A percentile compares a stretch with the other conserved stretches of the same genome.
Evolutionary conservation across 1,139 yeast species (phyloP).

Genomic region (Magnusiomyces clavatus): DNA sequence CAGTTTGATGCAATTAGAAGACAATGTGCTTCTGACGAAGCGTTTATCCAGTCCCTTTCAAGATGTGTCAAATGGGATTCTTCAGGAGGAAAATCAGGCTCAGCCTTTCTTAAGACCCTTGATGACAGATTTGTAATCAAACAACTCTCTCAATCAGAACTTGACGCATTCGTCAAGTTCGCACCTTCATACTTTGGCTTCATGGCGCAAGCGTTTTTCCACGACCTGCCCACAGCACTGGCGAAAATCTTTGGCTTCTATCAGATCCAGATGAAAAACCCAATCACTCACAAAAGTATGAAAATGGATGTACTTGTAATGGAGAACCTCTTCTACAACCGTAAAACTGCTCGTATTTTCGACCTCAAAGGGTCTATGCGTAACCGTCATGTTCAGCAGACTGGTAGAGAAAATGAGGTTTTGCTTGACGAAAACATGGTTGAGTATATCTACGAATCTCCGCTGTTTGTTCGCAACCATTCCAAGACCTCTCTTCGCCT

Average conservation of each 20-base stretch:
- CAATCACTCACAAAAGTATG: conserved; percentile 64
- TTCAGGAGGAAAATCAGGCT: conserved; percentile 94
- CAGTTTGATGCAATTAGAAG: conserved; percentile 91
- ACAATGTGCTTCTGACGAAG: conserved; percentile 70
- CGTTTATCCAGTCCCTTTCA: conserved; percentile 80
- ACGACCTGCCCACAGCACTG: conserved; percentile 86
- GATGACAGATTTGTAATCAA: conserved; percentile 88
- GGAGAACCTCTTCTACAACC: conserved; percentile 89
- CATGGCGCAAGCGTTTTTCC: conserved; percentile 91
- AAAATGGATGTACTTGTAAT: conserved; percentile 89
- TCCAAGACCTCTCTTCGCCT: conserved; percentile 80
- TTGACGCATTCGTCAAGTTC: conserved; percentile 88
- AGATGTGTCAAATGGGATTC: conserved; percentile 95
- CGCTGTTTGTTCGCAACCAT: conserved; percentile 87
- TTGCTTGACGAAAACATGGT: conserved; percentile 96
- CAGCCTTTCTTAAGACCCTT: conserved; percentile 78
- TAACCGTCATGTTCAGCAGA: conserved; percentile 91
- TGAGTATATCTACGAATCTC: conserved; percentile 93
- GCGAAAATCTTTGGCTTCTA: conserved; percentile 95
- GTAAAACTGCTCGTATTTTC: conserved; percentile 77
- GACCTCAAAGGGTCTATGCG: conserved; percentile 98
- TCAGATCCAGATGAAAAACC: conserved; percentile 80
- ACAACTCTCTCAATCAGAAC: conserved; percentile 78
- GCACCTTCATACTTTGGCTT: conserved; percentile 97
- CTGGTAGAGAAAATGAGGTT: conserved; percentile 93